These are phyloP conservation scores for Penicillium sp. DNA, from an alignment of 2,329 filamentous ascomycete species.

Conservation along the genomic window DNA sequence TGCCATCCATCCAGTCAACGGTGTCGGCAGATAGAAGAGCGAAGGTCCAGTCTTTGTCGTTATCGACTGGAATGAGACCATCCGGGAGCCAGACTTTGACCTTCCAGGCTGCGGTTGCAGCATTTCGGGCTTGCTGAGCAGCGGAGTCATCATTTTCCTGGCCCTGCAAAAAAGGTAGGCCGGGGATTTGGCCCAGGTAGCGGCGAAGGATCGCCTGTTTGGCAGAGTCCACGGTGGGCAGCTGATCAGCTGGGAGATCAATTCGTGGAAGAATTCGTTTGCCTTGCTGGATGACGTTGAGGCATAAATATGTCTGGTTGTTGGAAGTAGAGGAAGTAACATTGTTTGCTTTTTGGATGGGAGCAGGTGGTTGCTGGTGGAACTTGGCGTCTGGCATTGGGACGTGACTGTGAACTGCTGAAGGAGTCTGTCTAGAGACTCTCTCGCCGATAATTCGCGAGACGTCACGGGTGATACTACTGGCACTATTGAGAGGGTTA, in stretches of 20 bases:
- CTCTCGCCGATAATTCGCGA: slow-evolving; percentile 43
- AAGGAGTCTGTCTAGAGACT: slow-evolving; percentile 28
- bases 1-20: slow-evolving; percentile 50
- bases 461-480: slow-evolving; percentile 42
- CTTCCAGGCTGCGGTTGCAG: slow-evolving; percentile 27
- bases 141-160: slow-evolving; percentile 12
- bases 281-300: slow-evolving; percentile 39
- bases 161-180: slow-evolving; percentile 15
- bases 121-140: slow-evolving; percentile 17
- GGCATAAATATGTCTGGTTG: slow-evolving; percentile 31
- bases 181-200: slow-evolving; percentile 32
- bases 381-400: slow-evolving; percentile 15
- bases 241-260: slow-evolving; percentile 37
- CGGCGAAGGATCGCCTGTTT: slow-evolving; percentile 34
- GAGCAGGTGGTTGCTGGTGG: slow-evolving; percentile 16
- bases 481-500: slow-evolving; percentile 37
- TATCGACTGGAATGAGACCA: slow-evolving; percentile 39
- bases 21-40: slow-evolving; percentile 43
- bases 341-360: slow-evolving; percentile 4
- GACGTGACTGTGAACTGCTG: not conserved
- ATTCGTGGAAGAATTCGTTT: slow-evolving; percentile 42
- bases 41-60: slow-evolving; percentile 47
- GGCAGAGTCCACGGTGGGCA: slow-evolving; percentile 33
- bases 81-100: slow-evolving; percentile 45
- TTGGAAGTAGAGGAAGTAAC: slow-evolving; percentile 8